Evolutionary conservation across 495 filamentous ascomycete species (phyloP).

Genomic region (Podospora comata): DNA sequence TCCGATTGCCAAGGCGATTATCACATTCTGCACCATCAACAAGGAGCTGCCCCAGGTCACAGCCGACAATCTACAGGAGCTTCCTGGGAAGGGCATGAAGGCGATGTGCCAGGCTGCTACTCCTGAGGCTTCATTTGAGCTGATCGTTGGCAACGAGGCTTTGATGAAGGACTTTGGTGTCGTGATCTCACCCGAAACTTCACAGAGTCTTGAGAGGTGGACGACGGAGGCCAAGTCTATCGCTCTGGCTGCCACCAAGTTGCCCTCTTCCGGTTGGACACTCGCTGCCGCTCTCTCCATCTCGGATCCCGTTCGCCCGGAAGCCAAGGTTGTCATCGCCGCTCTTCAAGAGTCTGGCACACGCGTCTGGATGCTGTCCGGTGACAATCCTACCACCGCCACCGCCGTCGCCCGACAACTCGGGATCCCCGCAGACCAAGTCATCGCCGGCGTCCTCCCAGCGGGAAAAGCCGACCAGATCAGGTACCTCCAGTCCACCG

Average conservation of each 20-base stretch:
- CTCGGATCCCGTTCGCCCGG: conserved; percentile 75
- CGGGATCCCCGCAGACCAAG: conserved; percentile 68
- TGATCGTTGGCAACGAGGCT: conserved; percentile 80
- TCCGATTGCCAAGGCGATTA: conserved; percentile 81
- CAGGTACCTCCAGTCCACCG: conserved; percentile 65
- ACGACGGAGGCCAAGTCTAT: conserved; percentile 72
- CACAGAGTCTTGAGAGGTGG: conserved; percentile 56
- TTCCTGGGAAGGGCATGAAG: conserved; percentile 77
- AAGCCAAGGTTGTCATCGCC: conserved; percentile 62
- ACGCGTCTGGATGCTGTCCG: conserved; percentile 87
- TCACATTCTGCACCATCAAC: conserved; percentile 55
- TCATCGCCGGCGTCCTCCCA: conserved; percentile 86
- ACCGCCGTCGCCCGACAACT: conserved; percentile 71
- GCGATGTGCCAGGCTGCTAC: conserved; percentile 57
- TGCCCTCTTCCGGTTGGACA: conserved; percentile 27
- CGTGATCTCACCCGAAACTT: conserved; percentile 31
- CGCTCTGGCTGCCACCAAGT: conserved; percentile 59
- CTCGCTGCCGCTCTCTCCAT: conserved; percentile 55
- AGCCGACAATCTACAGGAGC: conserved; percentile 61
- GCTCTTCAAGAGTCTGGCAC: conserved; percentile 65
- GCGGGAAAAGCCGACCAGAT: conserved; percentile 85
- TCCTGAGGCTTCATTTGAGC: conserved; percentile 49
- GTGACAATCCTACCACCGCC: conserved; percentile 75
- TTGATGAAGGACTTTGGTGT: conserved; percentile 56
- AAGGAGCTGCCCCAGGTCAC: conserved; percentile 27